Evolutionary conservation across 768 basidiomycete species (phyloP).

Genomic region (Tephrocybe sp.): DNA sequence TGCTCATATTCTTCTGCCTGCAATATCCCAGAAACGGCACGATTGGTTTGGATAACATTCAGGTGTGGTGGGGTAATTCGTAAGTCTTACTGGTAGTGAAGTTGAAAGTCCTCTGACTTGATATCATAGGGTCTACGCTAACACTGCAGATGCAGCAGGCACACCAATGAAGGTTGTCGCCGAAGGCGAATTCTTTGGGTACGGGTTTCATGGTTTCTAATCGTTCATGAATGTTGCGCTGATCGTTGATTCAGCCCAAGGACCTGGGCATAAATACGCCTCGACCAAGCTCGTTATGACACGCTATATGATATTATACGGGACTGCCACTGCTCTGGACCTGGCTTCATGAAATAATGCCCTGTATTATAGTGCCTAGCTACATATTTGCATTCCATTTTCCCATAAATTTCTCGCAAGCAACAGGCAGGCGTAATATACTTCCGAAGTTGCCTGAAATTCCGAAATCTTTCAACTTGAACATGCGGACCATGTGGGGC

Average conservation of each 20-base stretch:
- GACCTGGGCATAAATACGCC: constrained; percentile 11
- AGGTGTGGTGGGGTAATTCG: constrained; percentile 74
- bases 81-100: constrained; percentile 22
- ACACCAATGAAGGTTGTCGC: constrained; percentile 33
- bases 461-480: too few species aligned
- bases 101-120: background rate
- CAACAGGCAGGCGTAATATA: too few species aligned
- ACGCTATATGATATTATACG: too few species aligned
- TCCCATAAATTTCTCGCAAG: too few species aligned
- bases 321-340: too few species aligned
- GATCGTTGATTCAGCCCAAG: constrained; percentile 10
- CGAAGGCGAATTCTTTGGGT: constrained; percentile 32
- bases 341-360: too few species aligned
- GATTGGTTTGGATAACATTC: constrained; percentile 53
- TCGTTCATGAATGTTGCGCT: background rate
- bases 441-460: too few species aligned
- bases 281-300: too few species aligned
- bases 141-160: constrained; percentile 39
- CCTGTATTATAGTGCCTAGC: too few species aligned
- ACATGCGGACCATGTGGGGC: too few species aligned
- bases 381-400: too few species aligned
- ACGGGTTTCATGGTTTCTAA: constrained; percentile 7
- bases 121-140: constrained; percentile 29
- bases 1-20: constrained; percentile 39
- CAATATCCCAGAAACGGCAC: constrained; percentile 62